Evolutionary conservation across 2,329 filamentous ascomycete genomes (phyloP).

Genomic region (Pyrenochaeta sp.): DNA sequence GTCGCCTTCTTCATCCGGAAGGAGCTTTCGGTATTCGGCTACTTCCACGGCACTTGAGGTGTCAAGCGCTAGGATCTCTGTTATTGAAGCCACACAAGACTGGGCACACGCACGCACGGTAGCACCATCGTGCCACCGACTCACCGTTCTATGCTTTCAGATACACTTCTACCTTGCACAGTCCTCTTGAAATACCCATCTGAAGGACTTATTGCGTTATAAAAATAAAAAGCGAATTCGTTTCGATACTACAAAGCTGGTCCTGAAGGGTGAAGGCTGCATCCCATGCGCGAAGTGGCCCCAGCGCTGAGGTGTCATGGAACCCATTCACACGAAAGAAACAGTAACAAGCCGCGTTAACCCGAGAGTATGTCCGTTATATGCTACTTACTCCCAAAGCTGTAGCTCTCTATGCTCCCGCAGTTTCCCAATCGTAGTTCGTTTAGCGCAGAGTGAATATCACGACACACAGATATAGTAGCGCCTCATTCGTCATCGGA

Average conservation of each 20-base stretch:
- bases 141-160: too few relatives aligned
- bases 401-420: not conserved
- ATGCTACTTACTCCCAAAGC: not conserved
- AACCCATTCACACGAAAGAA: not conserved
- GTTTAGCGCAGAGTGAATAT: not conserved
- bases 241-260: not conserved
- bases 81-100: not conserved
- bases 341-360: slow-evolving; percentile 1
- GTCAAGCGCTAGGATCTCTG: too few relatives aligned
- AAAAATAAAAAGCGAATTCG: not conserved
- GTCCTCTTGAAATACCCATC: too few relatives aligned
- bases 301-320: not conserved
- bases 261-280: not conserved
- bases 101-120: too few relatives aligned
- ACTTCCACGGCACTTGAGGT: not conserved
- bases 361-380: not conserved
- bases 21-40: not conserved
- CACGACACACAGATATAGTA: slow-evolving; percentile 1
- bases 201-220: too few relatives aligned
- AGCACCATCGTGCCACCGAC: too few relatives aligned
- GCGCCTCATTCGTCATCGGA: slow-evolving; percentile 39
- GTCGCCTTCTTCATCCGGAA: not conserved
- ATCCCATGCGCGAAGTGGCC: not conserved
- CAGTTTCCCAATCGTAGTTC: not conserved
- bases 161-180: too few relatives aligned